Evolutionary conservation across 2,329 filamentous ascomycete genomes (phyloP).

Genomic region (Trichoderma atrobrunneum): DNA sequence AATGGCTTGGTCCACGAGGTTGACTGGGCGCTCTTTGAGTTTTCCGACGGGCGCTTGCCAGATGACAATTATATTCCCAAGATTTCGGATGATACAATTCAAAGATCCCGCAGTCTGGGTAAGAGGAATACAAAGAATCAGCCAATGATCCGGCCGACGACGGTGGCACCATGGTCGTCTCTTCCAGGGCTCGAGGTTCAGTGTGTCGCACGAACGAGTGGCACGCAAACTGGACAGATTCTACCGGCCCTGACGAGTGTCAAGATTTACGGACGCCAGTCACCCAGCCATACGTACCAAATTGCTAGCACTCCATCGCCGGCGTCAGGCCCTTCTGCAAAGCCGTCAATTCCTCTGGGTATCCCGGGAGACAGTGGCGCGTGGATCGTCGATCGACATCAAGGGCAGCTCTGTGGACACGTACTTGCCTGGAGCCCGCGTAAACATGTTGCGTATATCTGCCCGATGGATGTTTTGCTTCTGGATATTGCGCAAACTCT

Average conservation of each 20-base stretch:
- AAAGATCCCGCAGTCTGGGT: slow-evolving; percentile 15
- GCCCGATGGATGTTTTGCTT: slow-evolving; percentile 88
- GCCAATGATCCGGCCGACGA: slow-evolving; percentile 49
- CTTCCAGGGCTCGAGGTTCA: slow-evolving; percentile 78
- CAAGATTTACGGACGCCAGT: slow-evolving; percentile 80
- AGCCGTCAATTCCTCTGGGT: slow-evolving; percentile 45
- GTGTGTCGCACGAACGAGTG: slow-evolving; percentile 83
- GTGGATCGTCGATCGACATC: slow-evolving; percentile 80
- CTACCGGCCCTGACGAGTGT: slow-evolving; percentile 76
- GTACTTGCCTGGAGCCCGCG: slow-evolving; percentile 83
- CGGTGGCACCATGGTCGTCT: slow-evolving; percentile 56
- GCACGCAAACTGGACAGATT: slow-evolving; percentile 75
- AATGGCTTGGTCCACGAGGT: slow-evolving; percentile 81
- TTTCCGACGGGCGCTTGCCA: slow-evolving; percentile 68
- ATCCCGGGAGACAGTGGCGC: slow-evolving; percentile 89
- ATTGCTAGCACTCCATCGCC: slow-evolving; percentile 43
- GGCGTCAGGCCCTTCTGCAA: slow-evolving; percentile 13
- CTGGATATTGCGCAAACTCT: slow-evolving; percentile 81
- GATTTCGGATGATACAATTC: slow-evolving; percentile 21
- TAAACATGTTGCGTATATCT: slow-evolving; percentile 84
- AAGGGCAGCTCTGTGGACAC: slow-evolving; percentile 83
- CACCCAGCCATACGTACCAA: slow-evolving; percentile 71
- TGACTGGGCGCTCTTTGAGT: slow-evolving; percentile 89
- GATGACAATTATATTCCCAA: slow-evolving; percentile 66
- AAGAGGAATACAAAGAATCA: slow-evolving; percentile 29